Percentiles rank a stretch among this genome's conserved stretches.
phyloP scores from a whole-genome alignment of 1,139 yeast species.

The Geotrichum candidum region DNA sequence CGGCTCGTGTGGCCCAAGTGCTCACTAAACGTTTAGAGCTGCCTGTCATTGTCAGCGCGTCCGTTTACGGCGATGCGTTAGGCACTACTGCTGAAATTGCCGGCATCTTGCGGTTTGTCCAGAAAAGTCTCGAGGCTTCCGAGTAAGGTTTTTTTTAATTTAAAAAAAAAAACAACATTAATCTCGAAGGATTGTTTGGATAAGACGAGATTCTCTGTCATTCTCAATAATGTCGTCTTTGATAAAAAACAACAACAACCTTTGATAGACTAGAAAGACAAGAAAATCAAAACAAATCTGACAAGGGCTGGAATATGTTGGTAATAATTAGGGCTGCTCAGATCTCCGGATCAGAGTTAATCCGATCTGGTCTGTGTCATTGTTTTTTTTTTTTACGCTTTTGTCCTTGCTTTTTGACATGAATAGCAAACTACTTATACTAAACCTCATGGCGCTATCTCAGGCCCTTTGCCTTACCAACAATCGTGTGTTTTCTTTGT shows the following conservation, averaged over 20 bases:
- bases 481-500: neutral
- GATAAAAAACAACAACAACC: neutral
- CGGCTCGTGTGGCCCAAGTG: slow-evolving; percentile 5
- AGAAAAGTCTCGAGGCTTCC: neutral
- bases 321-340: neutral
- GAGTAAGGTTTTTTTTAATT: neutral
- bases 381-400: neutral
- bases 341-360: neutral
- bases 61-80: slow-evolving; percentile 6
- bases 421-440: neutral
- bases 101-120: slow-evolving; percentile 12
- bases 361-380: neutral
- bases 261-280: neutral
- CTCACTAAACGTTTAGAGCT: slow-evolving; percentile 7
- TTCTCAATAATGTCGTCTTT: no score
- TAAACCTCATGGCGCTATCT: neutral
- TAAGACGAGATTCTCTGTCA: no score
- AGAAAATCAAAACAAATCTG: neutral
- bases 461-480: neutral
- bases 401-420: neutral
- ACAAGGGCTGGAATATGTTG: neutral
- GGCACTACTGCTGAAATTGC: slow-evolving; percentile 1
- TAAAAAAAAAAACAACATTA: neutral
- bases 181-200: neutral
- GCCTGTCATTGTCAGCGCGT: slow-evolving; percentile 16